Conservation (phyloP, 306 rosid genomes). For the Lagenaria siceraria region DNA sequence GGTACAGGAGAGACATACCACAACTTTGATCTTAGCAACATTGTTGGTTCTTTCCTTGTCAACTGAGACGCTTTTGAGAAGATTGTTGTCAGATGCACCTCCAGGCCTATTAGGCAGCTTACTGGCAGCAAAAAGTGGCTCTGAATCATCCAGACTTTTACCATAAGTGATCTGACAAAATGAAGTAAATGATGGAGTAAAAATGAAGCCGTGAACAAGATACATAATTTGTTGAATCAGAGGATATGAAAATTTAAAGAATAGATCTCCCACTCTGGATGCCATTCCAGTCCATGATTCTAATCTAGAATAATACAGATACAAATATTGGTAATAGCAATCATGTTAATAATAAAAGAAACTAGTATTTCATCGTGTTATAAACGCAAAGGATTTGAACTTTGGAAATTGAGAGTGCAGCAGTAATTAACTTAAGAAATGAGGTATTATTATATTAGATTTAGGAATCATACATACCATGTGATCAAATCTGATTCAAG, state of each 20-base stretch:
- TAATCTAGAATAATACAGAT: neutral
- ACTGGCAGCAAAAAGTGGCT: constrained; percentile 41
- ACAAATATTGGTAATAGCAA: neutral
- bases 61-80: constrained; percentile 49
- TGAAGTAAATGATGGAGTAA: constrained; percentile 25
- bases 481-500: neutral
- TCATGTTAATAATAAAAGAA: neutral
- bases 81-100: constrained; percentile 47
- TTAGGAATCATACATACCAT: neutral
- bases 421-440: neutral
- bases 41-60: constrained; percentile 84
- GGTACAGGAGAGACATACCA: constrained; percentile 34
- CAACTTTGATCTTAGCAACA: constrained; percentile 98
- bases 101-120: constrained; percentile 54
- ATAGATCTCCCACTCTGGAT: neutral
- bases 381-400: neutral
- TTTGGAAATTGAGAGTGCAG: neutral
- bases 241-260: neutral
- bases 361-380: neutral
- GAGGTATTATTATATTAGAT: neutral
- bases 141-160: constrained; percentile 66
- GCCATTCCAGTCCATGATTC: neutral
- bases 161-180: neutral
- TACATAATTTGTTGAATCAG: neutral
- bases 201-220: constrained; percentile 8